phyloP scores from a whole-genome alignment of 2,329 filamentous ascomycete species.

The Talaromyces sp. region DNA sequence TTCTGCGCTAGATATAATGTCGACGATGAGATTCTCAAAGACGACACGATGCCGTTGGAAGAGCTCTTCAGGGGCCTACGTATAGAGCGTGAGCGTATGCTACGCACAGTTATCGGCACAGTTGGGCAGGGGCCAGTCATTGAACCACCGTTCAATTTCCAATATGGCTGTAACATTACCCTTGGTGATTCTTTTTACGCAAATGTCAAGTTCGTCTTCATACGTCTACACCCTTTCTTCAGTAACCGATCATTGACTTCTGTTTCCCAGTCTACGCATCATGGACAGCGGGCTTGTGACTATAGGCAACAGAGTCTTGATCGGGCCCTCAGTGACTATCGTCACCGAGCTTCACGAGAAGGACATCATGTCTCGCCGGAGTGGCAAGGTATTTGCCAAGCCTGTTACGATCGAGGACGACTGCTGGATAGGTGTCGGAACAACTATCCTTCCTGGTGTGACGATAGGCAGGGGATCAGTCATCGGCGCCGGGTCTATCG shows the following conservation, averaged over 20 bases:
- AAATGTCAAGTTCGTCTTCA: constrained; percentile 21
- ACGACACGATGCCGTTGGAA: constrained; percentile 15
- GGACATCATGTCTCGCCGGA: constrained; percentile 42
- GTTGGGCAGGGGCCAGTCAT: constrained; percentile 37
- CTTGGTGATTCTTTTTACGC: constrained; percentile 60
- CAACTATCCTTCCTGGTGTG: constrained; percentile 36
- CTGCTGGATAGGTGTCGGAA: constrained; percentile 45
- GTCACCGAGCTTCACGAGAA: constrained; percentile 49
- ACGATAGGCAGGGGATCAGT: constrained; percentile 37
- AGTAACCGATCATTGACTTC: not conserved
- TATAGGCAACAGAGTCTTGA: constrained; percentile 49
- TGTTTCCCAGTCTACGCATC: constrained; percentile 28
- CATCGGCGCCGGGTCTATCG: constrained; percentile 32
- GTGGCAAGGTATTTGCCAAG: constrained; percentile 45
- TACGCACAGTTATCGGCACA: constrained; percentile 20
- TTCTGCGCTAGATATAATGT: constrained; percentile 21
- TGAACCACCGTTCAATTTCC: constrained; percentile 58
- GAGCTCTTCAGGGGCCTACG: constrained; percentile 18
- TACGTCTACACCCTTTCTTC: not conserved
- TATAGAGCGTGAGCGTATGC: constrained; percentile 17
- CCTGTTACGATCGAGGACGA: constrained; percentile 45
- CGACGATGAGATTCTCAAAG: constrained; percentile 18
- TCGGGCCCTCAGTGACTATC: constrained; percentile 50
- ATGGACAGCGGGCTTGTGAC: constrained; percentile 49
- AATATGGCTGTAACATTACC: constrained; percentile 63